A percentile compares a stretch with the other conserved stretches of the same genome.
Conservation (phyloP, 2,329 filamentous ascomycete species). For the Thielaviopsis punctulata region DNA sequence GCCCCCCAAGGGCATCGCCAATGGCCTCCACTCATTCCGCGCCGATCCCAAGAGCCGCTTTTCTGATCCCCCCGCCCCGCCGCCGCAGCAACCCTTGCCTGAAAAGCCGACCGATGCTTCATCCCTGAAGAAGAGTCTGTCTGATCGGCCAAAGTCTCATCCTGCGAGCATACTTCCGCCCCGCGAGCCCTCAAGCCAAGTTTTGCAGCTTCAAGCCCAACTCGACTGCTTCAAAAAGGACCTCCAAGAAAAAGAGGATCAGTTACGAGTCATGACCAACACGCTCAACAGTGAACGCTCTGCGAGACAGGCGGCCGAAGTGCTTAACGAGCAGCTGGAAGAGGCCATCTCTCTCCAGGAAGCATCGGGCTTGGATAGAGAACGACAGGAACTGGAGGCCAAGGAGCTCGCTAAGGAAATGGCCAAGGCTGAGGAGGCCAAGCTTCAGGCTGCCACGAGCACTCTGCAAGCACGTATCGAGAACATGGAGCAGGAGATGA, state of each 20-base stretch:
- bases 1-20: slow-evolving; percentile 25
- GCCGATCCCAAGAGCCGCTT: slow-evolving; percentile 69
- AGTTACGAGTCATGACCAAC: slow-evolving; percentile 42
- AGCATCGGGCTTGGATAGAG: neutral
- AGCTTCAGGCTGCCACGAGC: slow-evolving; percentile 17
- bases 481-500: slow-evolving; percentile 61
- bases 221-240: slow-evolving; percentile 68
- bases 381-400: neutral
- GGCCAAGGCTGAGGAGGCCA: slow-evolving; percentile 14
- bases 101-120: slow-evolving; percentile 68
- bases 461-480: slow-evolving; percentile 53
- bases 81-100: slow-evolving; percentile 79
- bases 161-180: slow-evolving; percentile 38
- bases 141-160: slow-evolving; percentile 50
- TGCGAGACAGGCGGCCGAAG: slow-evolving; percentile 71
- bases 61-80: slow-evolving; percentile 82
- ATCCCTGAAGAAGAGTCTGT: slow-evolving; percentile 57
- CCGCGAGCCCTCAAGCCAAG: slow-evolving; percentile 43
- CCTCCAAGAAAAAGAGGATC: slow-evolving; percentile 36
- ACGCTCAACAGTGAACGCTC: slow-evolving; percentile 62
- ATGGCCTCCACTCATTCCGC: slow-evolving; percentile 41
- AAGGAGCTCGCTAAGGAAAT: slow-evolving; percentile 22
- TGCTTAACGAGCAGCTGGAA: slow-evolving; percentile 54
- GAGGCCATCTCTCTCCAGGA: slow-evolving; percentile 20
- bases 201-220: slow-evolving; percentile 75